Conservation (phyloP, 495 filamentous ascomycete genomes). For the Penicillium mononematosum region DNA sequence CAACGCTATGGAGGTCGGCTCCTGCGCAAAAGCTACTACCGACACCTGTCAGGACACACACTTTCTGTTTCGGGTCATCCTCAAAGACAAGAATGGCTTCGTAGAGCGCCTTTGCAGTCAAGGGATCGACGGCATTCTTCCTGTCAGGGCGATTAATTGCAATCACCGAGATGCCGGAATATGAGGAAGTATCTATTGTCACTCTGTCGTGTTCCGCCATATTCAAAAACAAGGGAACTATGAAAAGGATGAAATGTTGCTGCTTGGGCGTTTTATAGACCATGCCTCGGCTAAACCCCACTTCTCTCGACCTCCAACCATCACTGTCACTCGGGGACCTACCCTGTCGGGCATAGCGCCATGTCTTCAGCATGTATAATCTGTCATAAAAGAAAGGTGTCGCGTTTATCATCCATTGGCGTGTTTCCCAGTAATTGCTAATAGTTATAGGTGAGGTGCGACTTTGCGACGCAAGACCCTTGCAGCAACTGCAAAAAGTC, state of each 20-base stretch:
- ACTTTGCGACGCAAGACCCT: conserved; percentile 30
- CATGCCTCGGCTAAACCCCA: conserved; percentile 25
- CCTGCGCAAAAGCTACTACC: conserved; percentile 47
- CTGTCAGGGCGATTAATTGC: conserved; percentile 41
- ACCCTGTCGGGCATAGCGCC: conserved; percentile 6
- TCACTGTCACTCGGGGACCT: conserved; percentile 6
- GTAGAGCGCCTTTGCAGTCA: conserved; percentile 40
- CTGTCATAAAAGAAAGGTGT: conserved; percentile 33
- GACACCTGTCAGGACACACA: conserved; percentile 42
- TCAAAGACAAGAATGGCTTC: conserved; percentile 44
- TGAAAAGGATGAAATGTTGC: conserved; percentile 1
- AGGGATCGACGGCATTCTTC: conserved; percentile 41
- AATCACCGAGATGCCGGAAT: conserved; percentile 44
- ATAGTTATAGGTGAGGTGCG: conserved; percentile 26
- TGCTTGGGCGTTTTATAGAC: conserved; percentile 1
- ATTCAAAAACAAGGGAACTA: not conserved
- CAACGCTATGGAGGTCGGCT: conserved; percentile 42
- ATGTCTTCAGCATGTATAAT: conserved; percentile 34
- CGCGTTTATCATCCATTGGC: not conserved
- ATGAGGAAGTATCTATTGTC: conserved; percentile 15
- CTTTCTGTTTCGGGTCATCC: conserved; percentile 41
- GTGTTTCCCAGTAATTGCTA: conserved; percentile 4
- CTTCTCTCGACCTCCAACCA: conserved; percentile 21
- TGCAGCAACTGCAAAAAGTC: conserved; percentile 34
- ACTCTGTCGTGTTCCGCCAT: conserved; percentile 14